Evolutionary conservation across 768 basidiomycete genomes (phyloP), one percentile per base, ranked within the genome.

Genomic region (Russula dissimulans): DNA sequence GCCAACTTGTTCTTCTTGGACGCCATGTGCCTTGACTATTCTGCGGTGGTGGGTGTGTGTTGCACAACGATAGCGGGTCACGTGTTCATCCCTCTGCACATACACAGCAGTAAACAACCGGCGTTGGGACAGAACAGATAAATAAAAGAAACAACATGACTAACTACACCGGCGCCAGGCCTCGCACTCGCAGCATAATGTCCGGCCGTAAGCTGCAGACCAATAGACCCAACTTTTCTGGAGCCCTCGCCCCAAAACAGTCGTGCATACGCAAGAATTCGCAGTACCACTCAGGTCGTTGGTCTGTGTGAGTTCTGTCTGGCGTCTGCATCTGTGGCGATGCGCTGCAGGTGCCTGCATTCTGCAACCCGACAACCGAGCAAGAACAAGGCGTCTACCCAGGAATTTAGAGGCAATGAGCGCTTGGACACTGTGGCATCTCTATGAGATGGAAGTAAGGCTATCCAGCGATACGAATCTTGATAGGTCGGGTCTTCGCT

Each of bases 1-100:
- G 91, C 90, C 69, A 93, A 75, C 73, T 91, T 91, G 71, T 90
- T 91, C 69, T 86, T 87, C 59, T 75, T 76, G 1, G 77, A 67
- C 29, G 77, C 75, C 78, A 80, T 79, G 56, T 26, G 22, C 22
- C 22, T 26, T 26, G 22, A 26, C 22, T 26, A 26, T 26, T 26
- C 22, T 26, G 22, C 22, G 36, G 18, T 38, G 7, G 26, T 6
- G 44, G 7, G 22, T 50, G 39, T 26, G 22, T 26, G 22, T 26
- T 26, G 22, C 22, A 26, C 22, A 2, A 26, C 22, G 22, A 26
- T 26, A 26, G 22, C 2, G 34, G 3, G 34, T 36, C 34, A 36
- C 34, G 34, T 36, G 34, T 10, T 26, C 22, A 26, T 26, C 22
- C 22, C 22, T 26, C 4, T 2, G 38, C 38, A 38, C 9, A 38